Evolutionary conservation across 345 rosid genomes (phyloP), one percentile per base, ranked within the genome.

Genomic region (Aurinia saxatilis): DNA sequence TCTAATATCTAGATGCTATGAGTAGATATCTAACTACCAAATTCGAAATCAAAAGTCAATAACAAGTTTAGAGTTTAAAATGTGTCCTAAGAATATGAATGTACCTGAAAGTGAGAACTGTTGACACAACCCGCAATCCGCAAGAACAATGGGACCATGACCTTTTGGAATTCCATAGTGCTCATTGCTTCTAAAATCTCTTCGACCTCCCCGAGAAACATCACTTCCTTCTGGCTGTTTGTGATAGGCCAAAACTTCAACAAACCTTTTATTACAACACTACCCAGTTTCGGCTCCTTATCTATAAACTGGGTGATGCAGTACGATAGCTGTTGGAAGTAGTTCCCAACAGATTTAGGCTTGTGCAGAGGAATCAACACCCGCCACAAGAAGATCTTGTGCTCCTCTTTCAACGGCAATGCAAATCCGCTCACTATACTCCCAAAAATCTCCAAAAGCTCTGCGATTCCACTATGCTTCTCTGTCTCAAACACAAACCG

Each of bases 51-150:
- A 42, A 31, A n/a, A 14, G 33, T 21, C 9, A 8, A 19, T 25
- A 31, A 9, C 14, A 8, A 15, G 6, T 13, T 13, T 27, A 1
- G 0, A 19, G 14, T 3, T 7, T 51, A 13, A 18, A 52, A 39
- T n/a, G 21, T n/a, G n/a, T n/a, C 21, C 10, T 50, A 8, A 29
- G 37, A 65, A 44, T 35, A 29, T 14, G 51, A 25, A n/a, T 17
- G 21, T 75, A 90, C 97, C 97, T 90, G 97, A 64, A 85, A 90
- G 69, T 90, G 97, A 54, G 45, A 76, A 72, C 89, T 90, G 78
- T 73, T 87, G 33, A 90, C 82, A 84, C 97, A 90, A 68, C 80
- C 72, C 8, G 91, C 83, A 16, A 87, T 83, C 65, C 87, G 74
- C 78, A 78, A 77, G 75, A 87, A 90, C 75, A 90, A 81, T 4